Evolutionary conservation across 345 rosid genomes (phyloP).

Genomic region (Citrus maxima): DNA sequence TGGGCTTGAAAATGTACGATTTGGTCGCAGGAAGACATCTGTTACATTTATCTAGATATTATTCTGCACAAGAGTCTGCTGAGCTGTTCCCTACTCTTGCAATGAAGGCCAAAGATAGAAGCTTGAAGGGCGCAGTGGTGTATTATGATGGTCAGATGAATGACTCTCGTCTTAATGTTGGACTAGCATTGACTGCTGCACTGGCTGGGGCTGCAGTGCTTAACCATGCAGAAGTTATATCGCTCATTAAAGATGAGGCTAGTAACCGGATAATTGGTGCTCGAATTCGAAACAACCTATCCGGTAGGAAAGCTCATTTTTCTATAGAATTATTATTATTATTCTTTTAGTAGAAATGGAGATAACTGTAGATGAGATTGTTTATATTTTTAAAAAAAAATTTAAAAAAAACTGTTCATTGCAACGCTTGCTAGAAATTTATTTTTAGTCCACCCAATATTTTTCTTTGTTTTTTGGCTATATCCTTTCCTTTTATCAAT

Average conservation of each 20-base stretch:
- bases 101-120: constrained; percentile 60
- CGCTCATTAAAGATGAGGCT: constrained; percentile 66
- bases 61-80: constrained; percentile 72
- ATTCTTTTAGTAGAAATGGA: background rate
- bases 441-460: background rate
- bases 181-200: constrained; percentile 87
- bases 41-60: constrained; percentile 86
- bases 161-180: constrained; percentile 89
- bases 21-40: constrained; percentile 85
- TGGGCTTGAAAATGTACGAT: constrained; percentile 94
- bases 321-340: background rate
- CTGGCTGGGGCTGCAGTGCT: constrained; percentile 94
- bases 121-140: constrained; percentile 84
- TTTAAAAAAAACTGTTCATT: background rate
- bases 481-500: background rate
- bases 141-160: constrained; percentile 99
- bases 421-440: background rate
- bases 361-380: background rate
- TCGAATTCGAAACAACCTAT: constrained; percentile 73
- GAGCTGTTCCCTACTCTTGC: constrained; percentile 97
- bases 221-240: constrained; percentile 90
- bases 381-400: background rate
- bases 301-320: constrained; percentile 43
- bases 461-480: background rate
- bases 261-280: constrained; percentile 68